Conservation (phyloP, 306 rosid species). For the Begonia masoniana region DNA sequence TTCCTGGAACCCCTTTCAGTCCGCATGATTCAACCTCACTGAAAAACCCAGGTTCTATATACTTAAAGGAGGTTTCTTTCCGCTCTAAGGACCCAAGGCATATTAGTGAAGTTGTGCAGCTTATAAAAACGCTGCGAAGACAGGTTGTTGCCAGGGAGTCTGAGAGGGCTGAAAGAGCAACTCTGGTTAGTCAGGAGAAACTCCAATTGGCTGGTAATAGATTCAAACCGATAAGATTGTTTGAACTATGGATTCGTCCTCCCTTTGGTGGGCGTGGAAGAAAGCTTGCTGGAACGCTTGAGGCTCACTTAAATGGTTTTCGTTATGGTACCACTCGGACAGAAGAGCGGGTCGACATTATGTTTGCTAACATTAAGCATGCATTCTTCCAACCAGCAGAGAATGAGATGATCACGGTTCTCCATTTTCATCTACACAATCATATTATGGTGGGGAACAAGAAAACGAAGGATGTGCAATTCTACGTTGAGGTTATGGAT, state of each 20-base stretch:
- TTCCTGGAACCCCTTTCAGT: slow-evolving; percentile 90
- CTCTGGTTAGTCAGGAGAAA: slow-evolving; percentile 89
- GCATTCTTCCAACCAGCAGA: slow-evolving; percentile 95
- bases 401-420: slow-evolving; percentile 90
- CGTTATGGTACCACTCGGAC: slow-evolving; percentile 77
- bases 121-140: slow-evolving; percentile 68
- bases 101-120: slow-evolving; percentile 72
- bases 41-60: slow-evolving; percentile 63
- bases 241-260: slow-evolving; percentile 94
- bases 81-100: slow-evolving; percentile 92
- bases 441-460: slow-evolving; percentile 95
- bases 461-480: slow-evolving; percentile 93
- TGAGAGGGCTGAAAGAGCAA: slow-evolving; percentile 94
- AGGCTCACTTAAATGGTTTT: slow-evolving; percentile 83
- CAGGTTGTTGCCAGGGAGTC: slow-evolving; percentile 86
- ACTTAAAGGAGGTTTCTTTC: slow-evolving; percentile 83
- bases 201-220: slow-evolving; percentile 79
- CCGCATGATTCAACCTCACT: slow-evolving; percentile 59
- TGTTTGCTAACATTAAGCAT: slow-evolving; percentile 82
- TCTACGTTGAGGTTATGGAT: slow-evolving; percentile 91
- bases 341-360: slow-evolving; percentile 75
- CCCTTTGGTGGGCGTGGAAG: slow-evolving; percentile 90
- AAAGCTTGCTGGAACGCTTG: slow-evolving; percentile 77
- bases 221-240: slow-evolving; percentile 69
- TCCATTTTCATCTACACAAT: slow-evolving; percentile 90